Conservation (phyloP, 306 rosid genomes). For the Trifolium pratense region DNA sequence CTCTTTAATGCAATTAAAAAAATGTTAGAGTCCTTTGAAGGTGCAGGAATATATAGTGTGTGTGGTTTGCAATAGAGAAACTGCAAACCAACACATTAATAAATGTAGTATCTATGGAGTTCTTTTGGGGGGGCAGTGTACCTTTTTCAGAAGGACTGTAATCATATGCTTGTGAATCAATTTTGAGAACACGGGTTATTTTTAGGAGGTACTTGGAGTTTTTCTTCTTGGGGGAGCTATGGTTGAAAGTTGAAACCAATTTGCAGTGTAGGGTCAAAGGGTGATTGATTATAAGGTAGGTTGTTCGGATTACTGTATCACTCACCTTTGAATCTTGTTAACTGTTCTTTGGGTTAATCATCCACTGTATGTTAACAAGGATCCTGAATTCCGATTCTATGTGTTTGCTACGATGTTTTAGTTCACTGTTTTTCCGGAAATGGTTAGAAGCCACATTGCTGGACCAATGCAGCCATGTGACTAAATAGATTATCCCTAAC, state of each 20-base stretch:
- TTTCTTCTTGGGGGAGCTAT: background rate
- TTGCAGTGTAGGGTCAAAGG: background rate
- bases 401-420: background rate
- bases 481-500: background rate
- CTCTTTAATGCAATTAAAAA: background rate
- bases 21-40: constrained; percentile 1
- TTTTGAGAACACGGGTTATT: background rate
- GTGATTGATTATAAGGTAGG: background rate
- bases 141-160: background rate
- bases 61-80: background rate
- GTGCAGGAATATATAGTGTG: constrained; percentile 3
- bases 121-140: background rate
- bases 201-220: background rate
- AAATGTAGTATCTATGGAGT: background rate
- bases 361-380: background rate
- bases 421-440: background rate
- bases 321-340: constrained; percentile 7
- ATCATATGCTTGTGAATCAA: background rate
- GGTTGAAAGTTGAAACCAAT: background rate
- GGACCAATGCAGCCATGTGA: constrained; percentile 5
- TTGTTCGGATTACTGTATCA: background rate
- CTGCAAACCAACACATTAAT: background rate
- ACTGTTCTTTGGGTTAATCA: background rate
- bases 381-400: background rate
- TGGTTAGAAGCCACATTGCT: background rate